Conservation (phyloP, 2,329 filamentous ascomycete species). For the Cercospora citrullina region DNA sequence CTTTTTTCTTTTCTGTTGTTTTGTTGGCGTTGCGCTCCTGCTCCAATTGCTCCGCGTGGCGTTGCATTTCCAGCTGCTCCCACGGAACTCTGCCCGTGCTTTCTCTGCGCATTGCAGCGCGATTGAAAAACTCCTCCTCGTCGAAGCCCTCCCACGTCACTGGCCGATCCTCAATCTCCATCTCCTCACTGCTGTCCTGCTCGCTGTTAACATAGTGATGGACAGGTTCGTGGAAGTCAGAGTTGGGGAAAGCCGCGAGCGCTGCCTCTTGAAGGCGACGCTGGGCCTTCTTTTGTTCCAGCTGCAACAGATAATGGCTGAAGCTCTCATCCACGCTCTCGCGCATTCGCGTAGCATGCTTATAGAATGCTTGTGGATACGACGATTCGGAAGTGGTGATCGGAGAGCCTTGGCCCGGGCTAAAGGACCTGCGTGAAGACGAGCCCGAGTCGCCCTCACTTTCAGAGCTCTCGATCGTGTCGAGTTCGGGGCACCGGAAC, state of each 20-base stretch:
- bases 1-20: conserved; percentile 35
- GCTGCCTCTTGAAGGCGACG: conserved; percentile 76
- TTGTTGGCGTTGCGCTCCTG: conserved; percentile 50
- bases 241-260: conserved; percentile 73
- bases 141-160: conserved; percentile 41
- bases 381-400: conserved; percentile 52
- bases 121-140: conserved; percentile 40
- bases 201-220: conserved; percentile 68
- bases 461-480: conserved; percentile 62
- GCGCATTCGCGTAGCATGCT: conserved; percentile 55
- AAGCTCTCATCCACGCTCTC: conserved; percentile 75
- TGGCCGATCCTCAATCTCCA: conserved; percentile 41
- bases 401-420: conserved; percentile 41
- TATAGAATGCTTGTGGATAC: conserved; percentile 44
- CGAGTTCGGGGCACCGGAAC: conserved; percentile 61
- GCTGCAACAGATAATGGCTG: conserved; percentile 72
- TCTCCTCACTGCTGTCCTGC: conserved; percentile 36
- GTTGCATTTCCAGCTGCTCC: conserved; percentile 79
- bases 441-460: conserved; percentile 44
- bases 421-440: conserved; percentile 47
- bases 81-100: conserved; percentile 66
- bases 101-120: conserved; percentile 50
- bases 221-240: conserved; percentile 67
- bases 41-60: conserved; percentile 68
- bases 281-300: conserved; percentile 78